Evolutionary conservation across 2,329 filamentous ascomycete genomes (phyloP), one percentile per base, ranked within the genome.

Genomic region (Apiospora rasikravindrae): DNA sequence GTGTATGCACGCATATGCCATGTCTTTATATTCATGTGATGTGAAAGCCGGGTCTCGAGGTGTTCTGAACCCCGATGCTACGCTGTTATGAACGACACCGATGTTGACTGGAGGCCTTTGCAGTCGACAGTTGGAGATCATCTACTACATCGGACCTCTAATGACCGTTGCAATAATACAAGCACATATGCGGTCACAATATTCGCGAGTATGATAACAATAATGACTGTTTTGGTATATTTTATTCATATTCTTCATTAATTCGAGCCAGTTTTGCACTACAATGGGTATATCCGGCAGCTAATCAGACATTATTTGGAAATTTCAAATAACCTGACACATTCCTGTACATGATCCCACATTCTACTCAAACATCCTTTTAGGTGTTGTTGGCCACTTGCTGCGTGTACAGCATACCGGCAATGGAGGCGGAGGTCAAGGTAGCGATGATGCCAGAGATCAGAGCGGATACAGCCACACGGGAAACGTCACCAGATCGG

Each of bases 381-480:
- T 64, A 64, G 13, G 57, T 64, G 57, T n/a, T 64, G 22, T 64
- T 64, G 10, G 57, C 57, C 4, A 64, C 29, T 64, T 64, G 29
- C 33, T 64, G 57, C 33, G 89, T 90, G 66, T 94, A 88, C 73
- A 97, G 86, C 81, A 97, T 87, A 57, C 94, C 93, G 1, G 94
- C 94, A 77, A 96, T 90, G 70, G 88, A 90, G 22, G 94, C 95
- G 77, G 91, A 94, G 2, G 91, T 95, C 77, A 97, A 84, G 0
- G 94, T 97, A 40, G 92, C 89, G 73, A 97, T 84, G 45, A 96
- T 90, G 78, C 95, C 94, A 0, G 93, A 92, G 70, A 95, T 81
- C 74, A 97, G 87, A 7, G 94, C 93, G 44, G 92, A 95, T 26
- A 97, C 72, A 3, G 94, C 94, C 40, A 97, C 88, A 67, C 87